Percentiles rank a stretch among this genome's conserved stretches.
Evolutionary conservation across 805 yeast species (phyloP).

Genomic region (Starmerella potacharoeniae): DNA sequence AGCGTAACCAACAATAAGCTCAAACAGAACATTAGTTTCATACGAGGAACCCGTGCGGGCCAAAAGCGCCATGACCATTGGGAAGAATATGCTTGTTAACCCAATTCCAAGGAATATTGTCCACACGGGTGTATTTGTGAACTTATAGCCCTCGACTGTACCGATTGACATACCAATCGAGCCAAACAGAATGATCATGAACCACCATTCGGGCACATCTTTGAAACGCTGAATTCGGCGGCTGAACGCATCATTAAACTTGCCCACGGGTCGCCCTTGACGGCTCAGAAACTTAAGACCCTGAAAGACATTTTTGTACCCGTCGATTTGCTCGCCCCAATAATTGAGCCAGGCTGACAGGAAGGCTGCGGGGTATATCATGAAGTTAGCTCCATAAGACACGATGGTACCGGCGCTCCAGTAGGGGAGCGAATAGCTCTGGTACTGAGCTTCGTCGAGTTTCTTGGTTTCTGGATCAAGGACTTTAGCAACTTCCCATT

Average conservation of each 20-base stretch:
- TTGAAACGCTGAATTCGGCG: slow-evolving; percentile 42
- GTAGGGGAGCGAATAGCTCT: slow-evolving; percentile 55
- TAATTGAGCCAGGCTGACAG: slow-evolving; percentile 28
- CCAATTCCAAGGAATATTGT: slow-evolving; percentile 43
- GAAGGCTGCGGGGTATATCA: slow-evolving; percentile 47
- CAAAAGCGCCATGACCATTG: slow-evolving; percentile 43
- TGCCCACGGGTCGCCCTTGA: slow-evolving; percentile 33
- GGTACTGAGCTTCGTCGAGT: slow-evolving; percentile 39
- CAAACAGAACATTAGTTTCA: slow-evolving; percentile 47
- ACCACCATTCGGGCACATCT: slow-evolving; percentile 71
- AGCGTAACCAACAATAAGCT: slow-evolving; percentile 48
- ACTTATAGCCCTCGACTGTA: slow-evolving; percentile 32
- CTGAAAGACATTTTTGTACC: slow-evolving; percentile 16
- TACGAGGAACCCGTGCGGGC: slow-evolving; percentile 41
- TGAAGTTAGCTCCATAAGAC: slow-evolving; percentile 46
- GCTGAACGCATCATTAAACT: slow-evolving; percentile 20
- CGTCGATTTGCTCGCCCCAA: slow-evolving; percentile 7
- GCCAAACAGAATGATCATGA: slow-evolving; percentile 34
- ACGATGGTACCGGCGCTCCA: slow-evolving; percentile 52
- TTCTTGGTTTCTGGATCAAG: slow-evolving; percentile 34
- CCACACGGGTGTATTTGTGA: slow-evolving; percentile 46
- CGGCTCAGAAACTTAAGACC: slow-evolving; percentile 24
- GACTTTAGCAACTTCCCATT: slow-evolving; percentile 39
- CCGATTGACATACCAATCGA: slow-evolving; percentile 37
- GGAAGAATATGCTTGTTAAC: slow-evolving; percentile 42